Conservation (phyloP, 345 rosid species). For the Gossypium sturtianum region DNA sequence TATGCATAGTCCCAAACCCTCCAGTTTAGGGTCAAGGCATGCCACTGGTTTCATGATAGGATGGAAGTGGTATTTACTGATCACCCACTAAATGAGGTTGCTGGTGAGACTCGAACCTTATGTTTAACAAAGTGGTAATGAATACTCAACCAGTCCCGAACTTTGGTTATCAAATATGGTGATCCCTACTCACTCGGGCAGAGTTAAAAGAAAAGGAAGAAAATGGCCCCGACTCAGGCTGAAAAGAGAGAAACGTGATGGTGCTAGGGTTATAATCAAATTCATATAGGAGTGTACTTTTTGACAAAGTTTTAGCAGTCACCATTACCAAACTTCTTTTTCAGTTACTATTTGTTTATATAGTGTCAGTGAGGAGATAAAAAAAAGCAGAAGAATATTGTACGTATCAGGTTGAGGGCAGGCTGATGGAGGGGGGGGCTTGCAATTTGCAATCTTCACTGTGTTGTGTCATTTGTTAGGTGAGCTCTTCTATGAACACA, state of each 20-base stretch:
- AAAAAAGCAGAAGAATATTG: neutral
- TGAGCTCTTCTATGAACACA: conserved; percentile 14
- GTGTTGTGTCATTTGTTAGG: conserved; percentile 9
- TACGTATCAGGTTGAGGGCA: too few species aligned
- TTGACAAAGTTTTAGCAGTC: conserved; percentile 29
- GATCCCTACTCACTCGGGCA: conserved; percentile 22
- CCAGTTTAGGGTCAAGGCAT: too few species aligned
- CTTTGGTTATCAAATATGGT: conserved; percentile 14
- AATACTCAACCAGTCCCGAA: neutral
- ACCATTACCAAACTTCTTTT: conserved; percentile 4
- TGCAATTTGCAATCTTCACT: neutral
- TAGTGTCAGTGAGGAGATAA: neutral
- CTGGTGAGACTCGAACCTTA: too few species aligned
- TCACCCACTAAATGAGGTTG: too few species aligned
- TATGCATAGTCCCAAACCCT: too few species aligned
- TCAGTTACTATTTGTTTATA: conserved; percentile 8
- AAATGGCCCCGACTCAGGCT: conserved; percentile 21
- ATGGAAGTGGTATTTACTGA: too few species aligned
- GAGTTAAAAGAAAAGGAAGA: conserved; percentile 17
- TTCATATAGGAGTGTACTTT: conserved; percentile 5
- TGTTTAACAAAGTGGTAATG: too few species aligned
- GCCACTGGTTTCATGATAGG: too few species aligned
- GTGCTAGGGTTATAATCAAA: conserved; percentile 22
- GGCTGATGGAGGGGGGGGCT: neutral
- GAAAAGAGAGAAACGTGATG: conserved; percentile 9